Evolutionary conservation across 129 eudicot genomes (phyloP).

Genomic region (Glebionis coronaria): DNA sequence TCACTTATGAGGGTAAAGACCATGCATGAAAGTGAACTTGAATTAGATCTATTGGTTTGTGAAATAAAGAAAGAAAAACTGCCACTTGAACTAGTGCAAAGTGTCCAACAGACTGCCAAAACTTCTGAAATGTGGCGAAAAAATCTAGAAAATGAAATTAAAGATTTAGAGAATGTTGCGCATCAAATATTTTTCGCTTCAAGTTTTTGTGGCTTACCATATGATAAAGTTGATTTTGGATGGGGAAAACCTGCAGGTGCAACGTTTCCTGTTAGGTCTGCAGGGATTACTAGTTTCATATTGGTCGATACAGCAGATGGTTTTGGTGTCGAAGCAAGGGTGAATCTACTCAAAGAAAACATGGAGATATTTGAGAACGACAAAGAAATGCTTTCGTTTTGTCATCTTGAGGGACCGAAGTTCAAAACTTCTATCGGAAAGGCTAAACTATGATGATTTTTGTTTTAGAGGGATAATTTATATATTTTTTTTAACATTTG

Average conservation of each 20-base stretch:
- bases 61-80: background rate
- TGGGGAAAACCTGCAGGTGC: too few relatives aligned
- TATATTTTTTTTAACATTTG: too few relatives aligned
- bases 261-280: too few relatives aligned
- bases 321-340: background rate
- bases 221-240: too few relatives aligned
- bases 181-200: background rate
- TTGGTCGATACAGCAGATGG: background rate
- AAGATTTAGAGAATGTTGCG: background rate
- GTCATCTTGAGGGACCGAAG: too few relatives aligned
- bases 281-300: too few relatives aligned
- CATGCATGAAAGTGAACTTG: background rate
- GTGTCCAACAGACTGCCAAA: background rate
- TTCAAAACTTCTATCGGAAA: too few relatives aligned
- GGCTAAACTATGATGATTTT: too few relatives aligned
- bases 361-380: constrained; percentile 4
- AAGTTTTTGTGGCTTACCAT: background rate
- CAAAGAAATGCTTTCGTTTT: background rate
- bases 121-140: background rate
- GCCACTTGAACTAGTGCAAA: background rate
- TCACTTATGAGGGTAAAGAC: background rate
- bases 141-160: too few relatives aligned
- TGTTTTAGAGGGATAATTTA: too few relatives aligned
- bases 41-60: background rate
- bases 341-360: background rate